phyloP scores from a whole-genome alignment of 73 alveolate genomes.

The Durusdinium trenchii region DNA sequence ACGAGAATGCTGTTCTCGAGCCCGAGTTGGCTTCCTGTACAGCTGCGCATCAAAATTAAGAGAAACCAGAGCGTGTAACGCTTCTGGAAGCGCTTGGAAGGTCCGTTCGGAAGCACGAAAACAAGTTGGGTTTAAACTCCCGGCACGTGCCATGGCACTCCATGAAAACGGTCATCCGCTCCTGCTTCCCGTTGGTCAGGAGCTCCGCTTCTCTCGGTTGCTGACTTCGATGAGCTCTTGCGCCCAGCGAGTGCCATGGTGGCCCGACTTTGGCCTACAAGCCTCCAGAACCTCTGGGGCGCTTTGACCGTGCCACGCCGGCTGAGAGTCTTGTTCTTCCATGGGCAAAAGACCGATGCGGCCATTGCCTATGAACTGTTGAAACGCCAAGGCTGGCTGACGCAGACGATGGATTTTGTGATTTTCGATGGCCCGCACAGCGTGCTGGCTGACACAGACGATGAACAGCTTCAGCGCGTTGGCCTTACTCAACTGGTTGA shows the following conservation, averaged over 20 bases:
- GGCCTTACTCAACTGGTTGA: conserved; percentile 24
- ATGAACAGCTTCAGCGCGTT: conserved; percentile 31
- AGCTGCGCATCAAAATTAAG: too few relatives aligned
- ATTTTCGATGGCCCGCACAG: conserved; percentile 10
- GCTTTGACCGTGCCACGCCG: not conserved
- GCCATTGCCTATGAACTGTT: not conserved
- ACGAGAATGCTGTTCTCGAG: too few relatives aligned
- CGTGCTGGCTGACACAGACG: not conserved
- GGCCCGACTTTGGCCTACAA: conserved; percentile 9
- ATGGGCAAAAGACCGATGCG: conserved; percentile 6
- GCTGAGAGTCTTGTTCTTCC: conserved; percentile 31
- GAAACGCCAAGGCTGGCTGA: conserved; percentile 16
- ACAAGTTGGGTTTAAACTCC: too few relatives aligned
- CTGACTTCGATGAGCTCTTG: not conserved
- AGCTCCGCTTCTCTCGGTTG: too few relatives aligned
- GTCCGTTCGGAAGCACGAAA: too few relatives aligned
- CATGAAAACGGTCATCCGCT: too few relatives aligned
- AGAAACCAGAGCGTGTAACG: too few relatives aligned
- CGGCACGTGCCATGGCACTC: too few relatives aligned
- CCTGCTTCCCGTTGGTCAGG: too few relatives aligned
- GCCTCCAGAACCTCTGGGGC: not conserved
- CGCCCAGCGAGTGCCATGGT: conserved; percentile 29
- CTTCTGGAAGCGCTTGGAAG: too few relatives aligned
- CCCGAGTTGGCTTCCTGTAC: too few relatives aligned
- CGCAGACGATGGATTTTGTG: not conserved